Conservation (phyloP, 2,329 filamentous ascomycete species). For the Endocalyx cinctus region DNA sequence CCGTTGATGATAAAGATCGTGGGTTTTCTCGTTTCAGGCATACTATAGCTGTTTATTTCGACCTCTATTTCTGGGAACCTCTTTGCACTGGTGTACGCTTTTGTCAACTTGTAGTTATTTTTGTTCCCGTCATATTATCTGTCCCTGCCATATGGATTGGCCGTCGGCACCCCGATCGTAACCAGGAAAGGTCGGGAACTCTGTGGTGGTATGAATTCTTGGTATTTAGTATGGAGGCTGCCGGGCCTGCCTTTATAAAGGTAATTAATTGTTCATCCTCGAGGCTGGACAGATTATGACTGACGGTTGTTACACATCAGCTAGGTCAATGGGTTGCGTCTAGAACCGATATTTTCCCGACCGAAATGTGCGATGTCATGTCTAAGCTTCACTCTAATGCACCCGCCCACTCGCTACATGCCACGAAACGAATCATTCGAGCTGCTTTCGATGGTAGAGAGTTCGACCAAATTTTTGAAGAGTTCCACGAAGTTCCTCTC, state of each 20-base stretch:
- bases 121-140: conserved; percentile 80
- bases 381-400: conserved; percentile 92
- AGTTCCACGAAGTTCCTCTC: conserved; percentile 84
- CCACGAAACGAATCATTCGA: conserved; percentile 74
- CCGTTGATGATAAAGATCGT: conserved; percentile 56
- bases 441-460: conserved; percentile 73
- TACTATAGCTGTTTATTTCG: conserved; percentile 61
- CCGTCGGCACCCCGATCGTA: conserved; percentile 52
- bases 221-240: conserved; percentile 83
- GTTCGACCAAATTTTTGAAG: conserved; percentile 93
- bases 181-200: conserved; percentile 75
- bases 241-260: conserved; percentile 97
- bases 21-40: conserved; percentile 56
- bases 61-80: conserved; percentile 76
- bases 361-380: conserved; percentile 88
- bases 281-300: conserved; percentile 1
- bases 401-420: conserved; percentile 78
- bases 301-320: conserved; percentile 37
- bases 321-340: conserved; percentile 98
- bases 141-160: conserved; percentile 83
- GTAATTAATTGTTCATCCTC: conserved; percentile 35
- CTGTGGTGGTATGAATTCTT: conserved; percentile 94
- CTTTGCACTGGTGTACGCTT: conserved; percentile 85
- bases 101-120: conserved; percentile 79
- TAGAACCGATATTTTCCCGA: conserved; percentile 91